Percentiles rank a stretch among this genome's conserved stretches.
phyloP scores from a whole-genome alignment of 2,329 filamentous ascomycete genomes.

The Ceratocystis colombiana region DNA sequence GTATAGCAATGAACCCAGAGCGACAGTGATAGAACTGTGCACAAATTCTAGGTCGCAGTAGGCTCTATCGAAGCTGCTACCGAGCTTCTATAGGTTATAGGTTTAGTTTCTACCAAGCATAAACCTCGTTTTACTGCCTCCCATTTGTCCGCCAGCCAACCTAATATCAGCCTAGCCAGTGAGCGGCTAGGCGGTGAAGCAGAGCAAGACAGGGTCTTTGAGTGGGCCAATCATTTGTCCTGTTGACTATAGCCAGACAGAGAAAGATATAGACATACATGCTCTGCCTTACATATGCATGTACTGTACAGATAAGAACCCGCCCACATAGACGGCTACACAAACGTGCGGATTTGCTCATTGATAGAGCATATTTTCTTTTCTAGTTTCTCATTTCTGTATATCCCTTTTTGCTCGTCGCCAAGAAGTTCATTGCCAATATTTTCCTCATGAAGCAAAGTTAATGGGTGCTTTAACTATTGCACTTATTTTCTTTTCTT shows the following conservation, averaged over 20 bases:
- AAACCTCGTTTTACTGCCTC: no score
- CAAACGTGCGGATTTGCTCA: not conserved
- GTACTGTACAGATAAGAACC: no score
- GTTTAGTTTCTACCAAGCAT: no score
- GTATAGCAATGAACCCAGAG: not conserved
- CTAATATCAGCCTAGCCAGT: no score
- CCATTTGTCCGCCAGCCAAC: no score
- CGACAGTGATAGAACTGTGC: not conserved
- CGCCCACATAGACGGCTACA: not conserved
- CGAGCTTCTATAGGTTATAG: no score
- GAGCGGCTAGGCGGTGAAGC: no score
- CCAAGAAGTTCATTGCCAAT: not conserved
- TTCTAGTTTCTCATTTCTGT: not conserved
- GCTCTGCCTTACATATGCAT: no score
- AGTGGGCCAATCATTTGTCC: no score
- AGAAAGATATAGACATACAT: no score
- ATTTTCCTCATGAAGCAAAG: not conserved
- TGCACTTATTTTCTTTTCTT: not conserved
- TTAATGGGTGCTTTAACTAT: not conserved
- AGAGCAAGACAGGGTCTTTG: no score
- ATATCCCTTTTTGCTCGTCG: not conserved
- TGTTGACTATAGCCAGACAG: no score
- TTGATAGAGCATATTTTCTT: not conserved
- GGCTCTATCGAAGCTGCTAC: not conserved
- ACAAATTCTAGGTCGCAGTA: not conserved